Evolutionary conservation across 441 rosid genomes (phyloP).

Genomic region (Corymbia citriodora): DNA sequence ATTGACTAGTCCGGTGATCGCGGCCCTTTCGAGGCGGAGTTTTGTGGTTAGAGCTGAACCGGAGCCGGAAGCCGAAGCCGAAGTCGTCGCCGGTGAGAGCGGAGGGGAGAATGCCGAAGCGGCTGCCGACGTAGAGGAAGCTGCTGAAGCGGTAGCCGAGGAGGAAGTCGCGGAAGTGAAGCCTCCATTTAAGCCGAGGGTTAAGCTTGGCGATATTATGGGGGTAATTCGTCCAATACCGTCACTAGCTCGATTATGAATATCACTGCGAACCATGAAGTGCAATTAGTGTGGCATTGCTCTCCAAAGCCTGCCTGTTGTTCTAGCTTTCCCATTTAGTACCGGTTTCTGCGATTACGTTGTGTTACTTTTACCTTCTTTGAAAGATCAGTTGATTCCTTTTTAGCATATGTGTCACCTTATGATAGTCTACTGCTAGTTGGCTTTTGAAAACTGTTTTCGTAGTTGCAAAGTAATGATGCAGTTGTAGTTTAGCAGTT

Average conservation of each 20-base stretch:
- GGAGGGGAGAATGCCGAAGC: slow-evolving; percentile 23
- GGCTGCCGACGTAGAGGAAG: slow-evolving; percentile 14
- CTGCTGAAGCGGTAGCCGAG: background rate
- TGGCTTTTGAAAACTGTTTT: background rate
- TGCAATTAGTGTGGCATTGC: background rate
- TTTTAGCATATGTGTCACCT: background rate
- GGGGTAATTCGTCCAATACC: slow-evolving; percentile 37
- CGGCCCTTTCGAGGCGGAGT: slow-evolving; percentile 23
- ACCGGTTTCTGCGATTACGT: background rate
- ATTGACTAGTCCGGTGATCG: slow-evolving; percentile 4
- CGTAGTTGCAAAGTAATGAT: background rate
- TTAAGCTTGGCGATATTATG: slow-evolving; percentile 84
- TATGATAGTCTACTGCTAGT: background rate
- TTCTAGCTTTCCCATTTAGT: background rate
- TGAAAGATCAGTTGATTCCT: background rate
- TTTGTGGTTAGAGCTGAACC: slow-evolving; percentile 56
- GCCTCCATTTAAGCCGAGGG: slow-evolving; percentile 34
- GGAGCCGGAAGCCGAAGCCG: slow-evolving; percentile 24
- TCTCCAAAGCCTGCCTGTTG: background rate
- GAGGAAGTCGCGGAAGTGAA: slow-evolving; percentile 17
- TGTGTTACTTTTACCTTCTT: background rate
- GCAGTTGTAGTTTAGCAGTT: background rate
- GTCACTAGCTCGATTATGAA: background rate
- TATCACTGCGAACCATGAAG: rapidly evolving
- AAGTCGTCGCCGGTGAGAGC: slow-evolving; percentile 19